phyloP scores from a whole-genome alignment of 2,329 filamentous ascomycete species.

The Fusarium tanahbumbuense region DNA sequence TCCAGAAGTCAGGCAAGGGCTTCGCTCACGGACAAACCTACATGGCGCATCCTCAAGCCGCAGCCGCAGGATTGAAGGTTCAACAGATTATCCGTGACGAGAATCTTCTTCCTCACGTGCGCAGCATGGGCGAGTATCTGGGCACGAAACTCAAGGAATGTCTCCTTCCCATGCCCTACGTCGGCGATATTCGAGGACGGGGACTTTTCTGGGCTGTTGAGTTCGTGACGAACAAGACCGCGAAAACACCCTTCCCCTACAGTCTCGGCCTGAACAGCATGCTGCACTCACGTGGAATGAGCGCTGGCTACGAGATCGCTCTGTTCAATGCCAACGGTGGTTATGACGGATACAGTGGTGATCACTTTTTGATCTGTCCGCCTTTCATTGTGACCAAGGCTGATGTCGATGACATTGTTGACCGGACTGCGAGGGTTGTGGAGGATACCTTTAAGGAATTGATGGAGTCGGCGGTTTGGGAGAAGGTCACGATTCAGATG shows the following conservation, averaged over 20 bases:
- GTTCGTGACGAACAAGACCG: constrained; percentile 39
- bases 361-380: constrained; percentile 38
- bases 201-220: constrained; percentile 40
- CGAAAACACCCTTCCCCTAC: constrained; percentile 35
- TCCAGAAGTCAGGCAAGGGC: constrained; percentile 27
- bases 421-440: constrained; percentile 29
- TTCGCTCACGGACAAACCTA: constrained; percentile 37
- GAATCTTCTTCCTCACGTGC: constrained; percentile 9
- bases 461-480: constrained; percentile 21
- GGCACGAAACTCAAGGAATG: constrained; percentile 28
- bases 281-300: constrained; percentile 37
- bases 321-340: constrained; percentile 40
- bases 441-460: constrained; percentile 37
- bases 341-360: constrained; percentile 39
- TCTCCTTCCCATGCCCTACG: constrained; percentile 11
- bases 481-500: constrained; percentile 36
- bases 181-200: constrained; percentile 39
- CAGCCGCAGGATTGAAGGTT: constrained; percentile 26
- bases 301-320: constrained; percentile 32
- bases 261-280: constrained; percentile 20
- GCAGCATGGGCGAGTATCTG: constrained; percentile 27
- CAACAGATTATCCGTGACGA: constrained; percentile 32
- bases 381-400: constrained; percentile 32
- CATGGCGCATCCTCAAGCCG: constrained; percentile 33
- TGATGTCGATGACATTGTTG: constrained; percentile 39